Base-by-base conservation (phyloP, 208 protist genomes). In the Leishmania tropica region DNA sequence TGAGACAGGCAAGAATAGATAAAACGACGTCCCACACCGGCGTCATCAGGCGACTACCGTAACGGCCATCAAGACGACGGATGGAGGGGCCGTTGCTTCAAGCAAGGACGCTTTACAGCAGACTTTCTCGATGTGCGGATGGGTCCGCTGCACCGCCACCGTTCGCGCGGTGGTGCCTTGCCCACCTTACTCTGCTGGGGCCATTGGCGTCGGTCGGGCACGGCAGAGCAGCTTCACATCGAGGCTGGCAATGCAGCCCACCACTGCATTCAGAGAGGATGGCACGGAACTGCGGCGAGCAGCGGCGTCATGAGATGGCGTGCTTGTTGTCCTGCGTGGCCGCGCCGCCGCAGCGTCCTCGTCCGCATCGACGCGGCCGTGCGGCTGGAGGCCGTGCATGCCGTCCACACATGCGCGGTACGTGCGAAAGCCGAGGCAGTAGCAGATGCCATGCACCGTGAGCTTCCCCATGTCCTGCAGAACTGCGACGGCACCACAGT, bases 401-500 rank as follows among this genome's bases (percentile, higher is more conserved):
- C 45, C 47, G 13, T 80, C 76, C 3, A 74, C 76, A 76, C 70
- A 81, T 21, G 65, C 28, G 45, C 68, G 68, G 64, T 79, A 79
- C 28, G 15, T 58, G 35, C 75, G 67, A 31, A 35, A 17, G 13
- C 72, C 40, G 53, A 70, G 19, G 54, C 65, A 48, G 73, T 79
- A 62, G 60, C 78, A 82, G 51, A 79, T 58, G 15, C 53, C 17
- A 58, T 85, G 73, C 64, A 80, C 75, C 31, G 13, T 47, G 42
- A 83, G 21, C 74, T 80, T 86, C 6, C 60, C 47, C 35, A 17
- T 60, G 28, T 86, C 83, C 75, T 86, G 78, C 67, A 80, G 7
- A 42, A 48, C 65, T 2, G 65, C 70, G 10, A 83, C 75, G n/a
- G 62, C 47, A 31, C n/a, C 73, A 56, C 47, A 35, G 65, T 85